A percentile compares a stretch with the other conserved stretches of the same genome.
Conservation (phyloP, 108 stramenopile species). For the Nannochloropsis gaditana region DNA sequence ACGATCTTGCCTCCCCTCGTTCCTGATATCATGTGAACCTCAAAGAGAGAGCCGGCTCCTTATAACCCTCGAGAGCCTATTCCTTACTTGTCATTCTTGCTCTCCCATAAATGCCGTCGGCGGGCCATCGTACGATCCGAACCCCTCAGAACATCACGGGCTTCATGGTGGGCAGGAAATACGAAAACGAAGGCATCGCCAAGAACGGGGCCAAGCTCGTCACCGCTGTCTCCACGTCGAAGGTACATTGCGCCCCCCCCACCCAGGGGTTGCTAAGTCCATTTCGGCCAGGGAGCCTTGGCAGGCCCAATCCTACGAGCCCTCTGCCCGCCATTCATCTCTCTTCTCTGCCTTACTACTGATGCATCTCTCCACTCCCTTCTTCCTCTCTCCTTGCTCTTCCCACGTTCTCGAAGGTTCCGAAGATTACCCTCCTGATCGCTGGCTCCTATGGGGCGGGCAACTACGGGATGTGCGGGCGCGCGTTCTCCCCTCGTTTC, state of each 20-base stretch:
- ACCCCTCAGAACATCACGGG: slow-evolving; percentile 79
- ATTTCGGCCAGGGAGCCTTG: no score
- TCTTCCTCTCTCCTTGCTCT: not conserved
- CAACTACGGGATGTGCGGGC: slow-evolving; percentile 97
- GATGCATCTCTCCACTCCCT: not conserved
- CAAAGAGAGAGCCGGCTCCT: no score
- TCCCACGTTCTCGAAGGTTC: slow-evolving; percentile 55
- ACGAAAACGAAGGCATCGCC: slow-evolving; percentile 93
- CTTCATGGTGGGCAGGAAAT: slow-evolving; percentile 93
- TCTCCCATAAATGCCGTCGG: no score
- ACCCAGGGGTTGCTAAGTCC: no score
- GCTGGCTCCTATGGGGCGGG: slow-evolving; percentile 74
- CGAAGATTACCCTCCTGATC: slow-evolving; percentile 90
- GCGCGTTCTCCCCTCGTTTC: slow-evolving; percentile 87
- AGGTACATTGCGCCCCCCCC: slow-evolving; percentile 25
- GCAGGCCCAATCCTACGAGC: no score
- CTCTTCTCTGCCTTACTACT: not conserved
- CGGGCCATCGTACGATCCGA: no score
- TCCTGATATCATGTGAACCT: no score
- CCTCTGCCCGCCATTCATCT: not conserved
- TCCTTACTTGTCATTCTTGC: no score
- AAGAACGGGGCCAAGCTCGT: slow-evolving; percentile 93
- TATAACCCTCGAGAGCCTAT: no score
- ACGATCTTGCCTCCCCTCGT: not conserved
- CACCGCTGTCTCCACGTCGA: slow-evolving; percentile 84